phyloP scores from a whole-genome alignment of 192 early-diverging fungal species.

The Irineochytrium annulatum region DNA sequence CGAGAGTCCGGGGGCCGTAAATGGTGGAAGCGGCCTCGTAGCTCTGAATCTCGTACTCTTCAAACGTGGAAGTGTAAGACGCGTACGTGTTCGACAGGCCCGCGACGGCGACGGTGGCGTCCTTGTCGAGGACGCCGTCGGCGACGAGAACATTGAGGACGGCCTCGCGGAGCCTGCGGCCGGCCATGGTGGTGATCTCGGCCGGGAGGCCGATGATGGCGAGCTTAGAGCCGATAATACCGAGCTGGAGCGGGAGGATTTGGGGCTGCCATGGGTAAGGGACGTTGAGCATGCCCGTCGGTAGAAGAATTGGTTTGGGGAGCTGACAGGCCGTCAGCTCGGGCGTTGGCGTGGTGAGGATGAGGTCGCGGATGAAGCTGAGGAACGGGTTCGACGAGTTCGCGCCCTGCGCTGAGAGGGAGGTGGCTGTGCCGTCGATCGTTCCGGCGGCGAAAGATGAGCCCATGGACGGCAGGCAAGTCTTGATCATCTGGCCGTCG shows the following conservation, averaged over 20 bases:
- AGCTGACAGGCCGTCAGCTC: conserved; percentile 44
- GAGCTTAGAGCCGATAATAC: conserved; percentile 35
- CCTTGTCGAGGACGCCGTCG: conserved; percentile 35
- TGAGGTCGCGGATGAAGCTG: conserved; percentile 5
- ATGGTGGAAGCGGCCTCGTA: conserved; percentile 60
- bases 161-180: conserved; percentile 39
- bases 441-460: conserved; percentile 51
- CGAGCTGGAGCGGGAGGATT: conserved; percentile 50
- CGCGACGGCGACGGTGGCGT: conserved; percentile 39
- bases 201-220: conserved; percentile 50
- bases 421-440: conserved; percentile 44
- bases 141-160: conserved; percentile 32
- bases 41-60: conserved; percentile 60
- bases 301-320: conserved; percentile 54
- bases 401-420: conserved; percentile 19
- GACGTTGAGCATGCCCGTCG: conserved; percentile 37
- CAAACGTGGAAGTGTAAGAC: conserved; percentile 33
- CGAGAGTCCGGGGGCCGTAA: conserved; percentile 55
- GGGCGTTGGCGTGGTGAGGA: conserved; percentile 8
- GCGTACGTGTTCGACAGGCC: conserved; percentile 56
- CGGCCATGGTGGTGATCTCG: conserved; percentile 65
- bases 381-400: conserved; percentile 20
- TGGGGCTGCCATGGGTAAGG: conserved; percentile 50
- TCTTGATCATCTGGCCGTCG: conserved; percentile 14
- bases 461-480: conserved; percentile 40